Conservation (phyloP, 2,329 filamentous ascomycete genomes). For the Pseudonectria buxi region DNA sequence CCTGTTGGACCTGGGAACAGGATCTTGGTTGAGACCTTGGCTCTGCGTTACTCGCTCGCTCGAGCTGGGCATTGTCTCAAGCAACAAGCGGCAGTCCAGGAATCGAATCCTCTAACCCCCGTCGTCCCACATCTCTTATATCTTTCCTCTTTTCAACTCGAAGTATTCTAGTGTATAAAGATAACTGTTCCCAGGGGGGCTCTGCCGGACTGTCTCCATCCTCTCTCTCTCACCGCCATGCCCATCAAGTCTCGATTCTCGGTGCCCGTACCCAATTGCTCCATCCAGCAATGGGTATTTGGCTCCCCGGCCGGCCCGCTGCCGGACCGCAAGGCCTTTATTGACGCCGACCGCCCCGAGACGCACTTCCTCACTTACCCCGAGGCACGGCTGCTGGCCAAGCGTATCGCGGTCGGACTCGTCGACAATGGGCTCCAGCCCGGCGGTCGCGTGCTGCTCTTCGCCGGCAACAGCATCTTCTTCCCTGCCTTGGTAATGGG, state of each 20-base stretch:
- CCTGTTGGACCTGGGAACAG: no score
- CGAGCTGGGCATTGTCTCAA: no score
- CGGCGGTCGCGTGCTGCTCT: slow-evolving; percentile 67
- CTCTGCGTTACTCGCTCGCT: no score
- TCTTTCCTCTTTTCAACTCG: no score
- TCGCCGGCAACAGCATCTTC: slow-evolving; percentile 66
- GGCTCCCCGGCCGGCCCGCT: slow-evolving; percentile 39
- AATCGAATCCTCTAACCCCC: no score
- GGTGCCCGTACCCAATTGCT: slow-evolving; percentile 38
- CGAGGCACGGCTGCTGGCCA: slow-evolving; percentile 62
- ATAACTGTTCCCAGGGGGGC: no score
- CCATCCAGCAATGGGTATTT: slow-evolving; percentile 51
- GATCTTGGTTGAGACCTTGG: no score
- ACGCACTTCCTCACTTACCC: slow-evolving; percentile 58
- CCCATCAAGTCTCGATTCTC: slow-evolving; percentile 42
- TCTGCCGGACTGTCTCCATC: no score
- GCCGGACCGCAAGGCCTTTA: slow-evolving; percentile 40
- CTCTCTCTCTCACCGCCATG: slow-evolving; percentile 27
- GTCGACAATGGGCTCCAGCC: slow-evolving; percentile 54
- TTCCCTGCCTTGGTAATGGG: slow-evolving; percentile 66
- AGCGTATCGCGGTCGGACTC: slow-evolving; percentile 65
- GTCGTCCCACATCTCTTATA: no score
- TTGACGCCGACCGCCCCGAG: slow-evolving; percentile 62
- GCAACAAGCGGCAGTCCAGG: no score
- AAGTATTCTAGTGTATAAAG: no score